Percentiles rank a stretch among this genome's conserved stretches.
Evolutionary conservation across 495 filamentous ascomycete species (phyloP).

Genomic region (Penicillium roqueforti): DNA sequence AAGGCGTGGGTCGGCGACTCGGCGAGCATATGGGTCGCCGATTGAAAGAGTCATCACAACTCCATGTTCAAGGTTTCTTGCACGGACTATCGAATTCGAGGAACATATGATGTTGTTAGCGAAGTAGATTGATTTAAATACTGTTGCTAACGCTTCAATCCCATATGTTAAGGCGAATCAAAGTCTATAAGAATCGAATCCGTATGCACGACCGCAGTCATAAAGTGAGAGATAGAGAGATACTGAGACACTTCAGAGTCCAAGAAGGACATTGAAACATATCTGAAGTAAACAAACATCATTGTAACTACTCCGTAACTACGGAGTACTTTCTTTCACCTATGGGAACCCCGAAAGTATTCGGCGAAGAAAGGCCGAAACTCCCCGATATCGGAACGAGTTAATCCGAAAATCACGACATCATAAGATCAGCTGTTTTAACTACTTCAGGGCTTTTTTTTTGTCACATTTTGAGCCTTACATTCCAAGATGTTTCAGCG

Average conservation of each 20-base stretch:
- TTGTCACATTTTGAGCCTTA: neutral
- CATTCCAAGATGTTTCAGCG: constrained; percentile 20
- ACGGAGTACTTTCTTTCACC: neutral
- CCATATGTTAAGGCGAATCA: neutral
- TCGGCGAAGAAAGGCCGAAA: neutral
- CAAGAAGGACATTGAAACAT: neutral
- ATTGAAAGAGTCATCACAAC: neutral
- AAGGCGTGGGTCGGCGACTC: neutral
- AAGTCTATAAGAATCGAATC: too few relatives aligned
- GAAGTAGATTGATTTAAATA: neutral
- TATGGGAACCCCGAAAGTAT: neutral
- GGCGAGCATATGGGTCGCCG: constrained; percentile 3
- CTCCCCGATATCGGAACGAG: constrained; percentile 1
- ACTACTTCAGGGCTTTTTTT: neutral
- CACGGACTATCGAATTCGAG: neutral
- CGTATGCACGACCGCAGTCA: neutral
- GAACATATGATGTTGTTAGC: neutral
- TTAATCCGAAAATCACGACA: constrained; percentile 9
- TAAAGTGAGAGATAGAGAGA: neutral
- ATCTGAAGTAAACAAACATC: neutral
- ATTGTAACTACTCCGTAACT: too few relatives aligned
- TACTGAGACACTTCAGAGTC: too few relatives aligned
- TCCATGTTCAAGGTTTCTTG: neutral
- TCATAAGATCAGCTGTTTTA: neutral
- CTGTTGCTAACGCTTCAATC: neutral